Percentiles rank a stretch among this genome's conserved stretches.
phyloP scores from a whole-genome alignment of 176 grass and related monocot species.

The Sorghum bicolor region Sorghum_bicolor_NCBIv3 NC_012876.2:1115001-1115500 shows the following conservation, averaged over 20 bases:
- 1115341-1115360: not conserved
- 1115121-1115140: too few species aligned
- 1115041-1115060: too few species aligned
- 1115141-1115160: too few species aligned
- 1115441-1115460: not conserved
- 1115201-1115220: too few species aligned
- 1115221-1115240: not conserved
- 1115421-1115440: not conserved
- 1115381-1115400: not conserved
- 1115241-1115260: not conserved
- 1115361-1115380: not conserved
- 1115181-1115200: too few species aligned
- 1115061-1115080: too few species aligned
- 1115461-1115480: not conserved
- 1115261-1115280: not conserved
- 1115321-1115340: not conserved
- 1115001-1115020: too few species aligned
- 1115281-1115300: not conserved
- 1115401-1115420: not conserved
- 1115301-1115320: not conserved
- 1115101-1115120: too few species aligned
- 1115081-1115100: too few species aligned
- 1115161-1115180: too few species aligned
- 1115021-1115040: too few species aligned
- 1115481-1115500: conserved; percentile 71